Evolutionary conservation across 495 filamentous ascomycete species (phyloP), one percentile per base, ranked within the genome.

Genomic region (Talaromyces thailandensis): DNA sequence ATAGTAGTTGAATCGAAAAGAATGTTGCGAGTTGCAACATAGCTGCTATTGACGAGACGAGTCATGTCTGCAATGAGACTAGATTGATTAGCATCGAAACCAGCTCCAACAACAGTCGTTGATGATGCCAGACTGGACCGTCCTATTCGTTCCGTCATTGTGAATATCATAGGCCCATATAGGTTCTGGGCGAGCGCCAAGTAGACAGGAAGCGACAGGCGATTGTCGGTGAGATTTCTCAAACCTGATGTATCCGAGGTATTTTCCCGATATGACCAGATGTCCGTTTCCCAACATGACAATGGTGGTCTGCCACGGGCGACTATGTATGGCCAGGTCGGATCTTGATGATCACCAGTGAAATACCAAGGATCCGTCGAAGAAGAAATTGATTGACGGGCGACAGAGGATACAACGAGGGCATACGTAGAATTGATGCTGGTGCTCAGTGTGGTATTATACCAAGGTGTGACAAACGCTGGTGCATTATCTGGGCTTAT

Each of bases 361-460:
- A 67, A 48, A 64, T 72, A 75, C 71, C 69, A 73, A 24, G 72
- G 71, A 58, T 76, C 74, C 1, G 51, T 68, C 4, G 67, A 63
- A 9, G 45, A 9, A 12, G 68, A 71, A 55, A 68, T 72, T 59
- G 71, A 74, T 24, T 62, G 35, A 37, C 71, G 66, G 40, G 65
- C 62, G 35, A 73, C 55, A 1, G 74, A 72, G 4, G 73, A 74
- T 12, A 71, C 58, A 18, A 73, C 37, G 1, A 68, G 65, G 4
- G 60, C 68, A 65, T 67, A 76, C 14, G 68, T 72, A 14, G 35
- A 43, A 52, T 76, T 76, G 24, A 61, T 65, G n/a, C n/a, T n/a
- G 66, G 55, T 70, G 62, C 51, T 61, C 66, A 26, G 63, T 45
- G 35, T 62, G 64, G 3, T 64, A 31, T 7, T 1, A 31, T 2